Evolutionary conservation across 176 grass and related monocot genomes (phyloP).

Genomic region (Oryza australiensis): DNA sequence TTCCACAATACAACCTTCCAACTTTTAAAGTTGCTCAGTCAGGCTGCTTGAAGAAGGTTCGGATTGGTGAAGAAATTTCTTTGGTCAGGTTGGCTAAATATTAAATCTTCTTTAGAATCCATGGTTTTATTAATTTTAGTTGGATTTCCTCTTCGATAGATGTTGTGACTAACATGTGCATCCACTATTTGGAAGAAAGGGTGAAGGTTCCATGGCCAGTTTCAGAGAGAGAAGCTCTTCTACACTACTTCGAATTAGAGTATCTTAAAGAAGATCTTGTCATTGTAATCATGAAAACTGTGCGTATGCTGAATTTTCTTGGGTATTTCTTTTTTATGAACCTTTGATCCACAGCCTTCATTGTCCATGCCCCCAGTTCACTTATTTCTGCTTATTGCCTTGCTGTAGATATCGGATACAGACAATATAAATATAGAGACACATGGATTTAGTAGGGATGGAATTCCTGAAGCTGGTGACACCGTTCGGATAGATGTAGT

Average conservation of each 20-base stretch:
- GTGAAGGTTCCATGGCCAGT: conserved; percentile 98
- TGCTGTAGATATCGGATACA: conserved; percentile 69
- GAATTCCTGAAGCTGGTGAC: conserved; percentile 81
- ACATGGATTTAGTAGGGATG: conserved; percentile 70
- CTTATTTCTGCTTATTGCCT: conserved; percentile 24
- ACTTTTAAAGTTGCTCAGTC: conserved; percentile 79
- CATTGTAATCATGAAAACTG: conserved; percentile 87
- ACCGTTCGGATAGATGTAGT: conserved; percentile 75
- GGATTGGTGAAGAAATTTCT: conserved; percentile 93
- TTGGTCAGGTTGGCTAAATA: conserved; percentile 72
- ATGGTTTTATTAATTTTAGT: conserved; percentile 16
- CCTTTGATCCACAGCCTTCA: conserved; percentile 15
- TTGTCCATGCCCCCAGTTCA: conserved; percentile 1
- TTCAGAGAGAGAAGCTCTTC: conserved; percentile 88
- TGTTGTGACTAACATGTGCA: conserved; percentile 51
- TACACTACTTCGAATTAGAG: conserved; percentile 92
- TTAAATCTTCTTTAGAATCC: conserved; percentile 12
- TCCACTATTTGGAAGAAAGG: conserved; percentile 90
- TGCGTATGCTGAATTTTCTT: conserved; percentile 38
- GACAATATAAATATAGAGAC: conserved; percentile 58
- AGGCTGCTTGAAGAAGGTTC: conserved; percentile 78
- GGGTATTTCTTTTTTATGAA: conserved; percentile 19
- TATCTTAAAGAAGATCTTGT: conserved; percentile 93
- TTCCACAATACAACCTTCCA: conserved; percentile 91
- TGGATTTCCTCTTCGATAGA: conserved; percentile 13